phyloP scores from a whole-genome alignment of 768 basidiomycete species.

The Suillus subluteus region DNA sequence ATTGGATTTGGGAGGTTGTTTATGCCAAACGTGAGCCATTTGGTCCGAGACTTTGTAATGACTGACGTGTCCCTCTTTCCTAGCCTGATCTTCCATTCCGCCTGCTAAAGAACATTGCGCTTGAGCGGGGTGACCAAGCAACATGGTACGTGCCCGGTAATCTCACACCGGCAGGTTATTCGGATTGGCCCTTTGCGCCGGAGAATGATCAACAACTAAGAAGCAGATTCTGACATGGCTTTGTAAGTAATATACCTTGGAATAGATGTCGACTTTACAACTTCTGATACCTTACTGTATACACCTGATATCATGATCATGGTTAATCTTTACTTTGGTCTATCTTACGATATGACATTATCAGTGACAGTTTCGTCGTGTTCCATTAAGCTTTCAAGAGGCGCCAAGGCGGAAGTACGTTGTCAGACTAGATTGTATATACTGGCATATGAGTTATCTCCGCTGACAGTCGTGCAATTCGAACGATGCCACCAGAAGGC shows the following conservation, averaged over 20 bases:
- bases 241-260: not conserved
- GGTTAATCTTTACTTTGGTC: not conserved
- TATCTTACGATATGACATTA: not conserved
- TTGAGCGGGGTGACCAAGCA: conserved; percentile 22
- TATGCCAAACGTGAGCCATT: conserved; percentile 41
- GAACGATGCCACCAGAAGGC: too few species aligned
- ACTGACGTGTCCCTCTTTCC: not conserved
- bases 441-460: too few species aligned
- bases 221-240: not conserved
- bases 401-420: too few species aligned
- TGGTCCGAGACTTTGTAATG: not conserved
- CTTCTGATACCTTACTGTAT: not conserved
- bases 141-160: conserved; percentile 32
- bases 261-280: not conserved
- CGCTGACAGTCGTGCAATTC: too few species aligned
- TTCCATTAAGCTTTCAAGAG: too few species aligned
- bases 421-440: too few species aligned
- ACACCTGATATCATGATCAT: not conserved
- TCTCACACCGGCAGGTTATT: conserved; percentile 31
- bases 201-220: not conserved
- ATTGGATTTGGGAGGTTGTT: conserved; percentile 43
- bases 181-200: conserved; percentile 31
- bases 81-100: conserved; percentile 39
- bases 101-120: conserved; percentile 23
- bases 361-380: too few species aligned